Percentiles rank a stretch among this genome's conserved stretches.
These are phyloP conservation scores for Rhodotorula sp. DNA, from an alignment of 1,284 basidiomycete genomes.

Conservation along the genomic window DNA sequence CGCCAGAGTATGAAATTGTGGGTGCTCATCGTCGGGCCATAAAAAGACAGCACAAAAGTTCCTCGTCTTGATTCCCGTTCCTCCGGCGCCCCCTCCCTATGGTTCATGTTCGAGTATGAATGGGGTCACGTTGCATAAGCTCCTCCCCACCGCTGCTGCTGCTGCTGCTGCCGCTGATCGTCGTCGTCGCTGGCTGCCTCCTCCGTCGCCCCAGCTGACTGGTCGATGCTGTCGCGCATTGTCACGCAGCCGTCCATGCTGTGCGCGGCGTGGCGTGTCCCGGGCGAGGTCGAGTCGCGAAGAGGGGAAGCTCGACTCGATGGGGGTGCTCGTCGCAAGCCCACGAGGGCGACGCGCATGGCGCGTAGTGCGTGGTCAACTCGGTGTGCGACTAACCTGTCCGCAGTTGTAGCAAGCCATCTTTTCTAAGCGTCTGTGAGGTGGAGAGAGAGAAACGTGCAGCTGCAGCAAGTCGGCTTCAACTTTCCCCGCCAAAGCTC, in stretches of 20 bases:
- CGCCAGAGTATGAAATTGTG: not conserved
- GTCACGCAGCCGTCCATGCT: too few species aligned
- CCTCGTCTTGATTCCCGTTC: not conserved
- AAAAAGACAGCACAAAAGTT: not conserved
- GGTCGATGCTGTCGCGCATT: too few species aligned
- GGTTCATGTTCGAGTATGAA: not conserved
- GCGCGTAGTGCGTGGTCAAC: too few species aligned
- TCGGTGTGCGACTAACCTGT: conserved; percentile 22
- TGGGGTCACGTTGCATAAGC: conserved; percentile 16
- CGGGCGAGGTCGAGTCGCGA: too few species aligned
- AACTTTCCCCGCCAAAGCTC: too few species aligned
- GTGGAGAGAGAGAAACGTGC: not conserved
- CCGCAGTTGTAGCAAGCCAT: conserved; percentile 39
- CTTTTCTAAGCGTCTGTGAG: not conserved
- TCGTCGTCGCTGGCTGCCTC: not conserved
- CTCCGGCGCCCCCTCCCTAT: not conserved
- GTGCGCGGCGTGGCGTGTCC: too few species aligned
- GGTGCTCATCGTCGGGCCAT: conserved; percentile 15
- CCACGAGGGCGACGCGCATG: too few species aligned
- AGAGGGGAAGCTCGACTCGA: not conserved
- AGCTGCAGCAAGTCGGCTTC: too few species aligned
- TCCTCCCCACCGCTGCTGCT: not conserved
- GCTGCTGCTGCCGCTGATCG: not conserved
- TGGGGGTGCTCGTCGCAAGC: too few species aligned
- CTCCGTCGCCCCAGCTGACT: not conserved